Base-by-base conservation (phyloP, 106 monocot genomes). In the Narthecium ossifragum region DNA sequence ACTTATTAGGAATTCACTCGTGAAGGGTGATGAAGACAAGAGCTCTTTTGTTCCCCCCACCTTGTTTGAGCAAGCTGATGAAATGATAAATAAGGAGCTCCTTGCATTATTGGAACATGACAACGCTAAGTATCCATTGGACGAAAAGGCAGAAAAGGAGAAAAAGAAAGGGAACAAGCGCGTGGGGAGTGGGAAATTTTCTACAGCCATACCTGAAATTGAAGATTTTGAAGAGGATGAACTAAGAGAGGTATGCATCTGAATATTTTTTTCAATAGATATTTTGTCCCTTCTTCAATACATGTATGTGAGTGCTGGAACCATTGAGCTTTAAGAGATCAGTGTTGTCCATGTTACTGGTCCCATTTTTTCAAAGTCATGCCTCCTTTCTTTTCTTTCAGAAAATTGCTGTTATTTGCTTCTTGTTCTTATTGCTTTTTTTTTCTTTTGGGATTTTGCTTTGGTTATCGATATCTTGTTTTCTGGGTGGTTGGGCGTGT, bases 11-110 rank as follows among this genome's bases (percentile, higher is more conserved):
- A 76, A 63, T 46, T 65, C 63, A 34, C 64, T 96, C 52, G 69
- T 81, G 26, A 69, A 52, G 40, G 67, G 65, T 40, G 75, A 62
- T 61, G 96, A 96, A 69, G 86, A 84, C 47, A 86, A 86, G 67
- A 90, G 78, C 51, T 78, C 96, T 6, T 86, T 96, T 76, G 96
- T 90, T 33, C 96, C 96, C n/a, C 96, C 96, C 33, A 96, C 96
- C 21, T 36, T 71, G 43, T 86, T 86, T 71, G 96, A 96, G 53
- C 90, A 86, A 46, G 90, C 96, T 46, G 90, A 96, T 74, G 90
- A 96, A 70, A 78, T 96, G 86, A 81, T 96, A 70, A 86, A 70
- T 49, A 86, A 62, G 69, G 96, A 96, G 59, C 86, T 96, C 43
- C 70, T 86, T 59, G 38, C 51, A 5, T 65, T 96, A 51, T 49